A percentile compares a stretch with the other conserved stretches of the same genome.
These are phyloP conservation scores for Rhodosorus marinus DNA, from an alignment of 23 red algal species.

Conservation along the genomic window DNA sequence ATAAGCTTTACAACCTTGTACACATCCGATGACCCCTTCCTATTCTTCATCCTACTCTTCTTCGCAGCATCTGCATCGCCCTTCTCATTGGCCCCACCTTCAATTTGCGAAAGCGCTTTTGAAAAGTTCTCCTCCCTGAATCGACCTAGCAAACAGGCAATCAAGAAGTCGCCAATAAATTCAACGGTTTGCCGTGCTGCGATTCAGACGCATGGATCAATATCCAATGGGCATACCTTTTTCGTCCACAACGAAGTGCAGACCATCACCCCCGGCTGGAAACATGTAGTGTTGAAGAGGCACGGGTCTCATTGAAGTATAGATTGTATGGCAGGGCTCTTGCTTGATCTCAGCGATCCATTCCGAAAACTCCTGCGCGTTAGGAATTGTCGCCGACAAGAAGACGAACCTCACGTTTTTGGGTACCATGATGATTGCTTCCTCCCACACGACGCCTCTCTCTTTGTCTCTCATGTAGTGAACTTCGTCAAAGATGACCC, in stretches of 20 bases:
- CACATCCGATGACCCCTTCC: slow-evolving; percentile 20
- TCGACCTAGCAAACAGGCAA: too few species aligned
- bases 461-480: slow-evolving; percentile 57
- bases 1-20: slow-evolving; percentile 52
- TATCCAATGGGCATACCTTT: slow-evolving; percentile 39
- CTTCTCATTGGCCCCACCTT: too few species aligned
- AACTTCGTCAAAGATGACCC: slow-evolving; percentile 69
- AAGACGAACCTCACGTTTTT: slow-evolving; percentile 34
- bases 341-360: slow-evolving; percentile 67
- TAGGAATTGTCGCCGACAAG: slow-evolving; percentile 50
- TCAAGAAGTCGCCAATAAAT: too few species aligned
- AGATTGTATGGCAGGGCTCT: slow-evolving; percentile 91
- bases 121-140: too few species aligned
- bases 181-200: too few species aligned
- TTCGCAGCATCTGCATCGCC: too few species aligned
- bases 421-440: slow-evolving; percentile 48
- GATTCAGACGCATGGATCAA: too few species aligned
- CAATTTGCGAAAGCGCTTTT: too few species aligned
- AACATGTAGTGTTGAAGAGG: slow-evolving; percentile 34
- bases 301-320: slow-evolving; percentile 81
- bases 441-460: slow-evolving; percentile 66
- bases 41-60: too few species aligned
- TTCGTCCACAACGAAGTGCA: slow-evolving; percentile 67
- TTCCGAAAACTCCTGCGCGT: slow-evolving; percentile 40
- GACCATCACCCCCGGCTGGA: slow-evolving; percentile 38